Evolutionary conservation across 345 rosid genomes (phyloP).

Genomic region (Citrus sp.): DNA sequence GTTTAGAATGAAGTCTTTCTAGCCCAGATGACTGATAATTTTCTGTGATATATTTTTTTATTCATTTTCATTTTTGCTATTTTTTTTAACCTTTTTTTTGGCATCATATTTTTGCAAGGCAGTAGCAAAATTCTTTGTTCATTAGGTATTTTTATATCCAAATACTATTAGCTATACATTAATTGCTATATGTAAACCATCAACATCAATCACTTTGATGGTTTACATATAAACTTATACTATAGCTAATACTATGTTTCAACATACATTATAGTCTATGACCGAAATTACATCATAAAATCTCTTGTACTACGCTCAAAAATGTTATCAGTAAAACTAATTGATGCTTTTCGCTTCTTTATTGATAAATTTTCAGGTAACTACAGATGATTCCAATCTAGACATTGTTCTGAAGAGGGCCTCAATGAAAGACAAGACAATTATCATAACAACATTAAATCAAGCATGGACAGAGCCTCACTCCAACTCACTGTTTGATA

Average conservation of each 20-base stretch:
- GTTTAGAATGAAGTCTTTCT: neutral
- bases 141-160: too few species aligned
- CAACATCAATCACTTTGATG: neutral
- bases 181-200: neutral
- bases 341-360: neutral
- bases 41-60: neutral
- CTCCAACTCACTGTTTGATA: slow-evolving; percentile 46
- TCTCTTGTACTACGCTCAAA: too few species aligned
- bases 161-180: too few species aligned
- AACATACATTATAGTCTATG: too few species aligned
- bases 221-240: too few species aligned
- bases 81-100: too few species aligned
- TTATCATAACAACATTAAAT: slow-evolving; percentile 62
- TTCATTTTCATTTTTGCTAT: neutral
- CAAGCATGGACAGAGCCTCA: slow-evolving; percentile 57
- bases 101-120: neutral
- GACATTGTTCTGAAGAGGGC: neutral
- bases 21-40: neutral
- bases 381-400: neutral
- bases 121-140: neutral
- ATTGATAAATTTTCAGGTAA: neutral
- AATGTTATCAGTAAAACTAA: neutral
- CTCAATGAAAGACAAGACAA: slow-evolving; percentile 37
- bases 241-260: too few species aligned
- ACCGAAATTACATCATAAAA: too few species aligned